These are phyloP conservation scores for Wickerhamomyces chaumierensis DNA, from an alignment of 805 yeast species.

Conservation along the genomic window DNA sequence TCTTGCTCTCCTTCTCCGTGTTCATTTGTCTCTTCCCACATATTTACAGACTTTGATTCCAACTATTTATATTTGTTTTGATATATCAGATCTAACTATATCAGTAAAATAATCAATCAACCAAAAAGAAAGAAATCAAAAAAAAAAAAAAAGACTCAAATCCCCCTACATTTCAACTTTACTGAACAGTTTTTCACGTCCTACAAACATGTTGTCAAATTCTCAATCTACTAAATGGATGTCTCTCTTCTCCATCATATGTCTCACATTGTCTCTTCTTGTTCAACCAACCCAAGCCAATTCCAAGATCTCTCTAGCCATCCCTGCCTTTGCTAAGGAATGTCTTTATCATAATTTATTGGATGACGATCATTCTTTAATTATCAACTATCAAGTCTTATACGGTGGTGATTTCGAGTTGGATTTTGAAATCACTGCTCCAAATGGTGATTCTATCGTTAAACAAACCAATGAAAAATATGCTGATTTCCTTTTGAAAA, in stretches of 20 bases:
- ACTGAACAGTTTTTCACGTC: no score
- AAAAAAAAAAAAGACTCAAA: no score
- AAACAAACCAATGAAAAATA: conserved; percentile 48
- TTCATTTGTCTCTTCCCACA: no score
- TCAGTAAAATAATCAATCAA: no score
- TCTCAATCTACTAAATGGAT: neutral
- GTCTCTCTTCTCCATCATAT: neutral
- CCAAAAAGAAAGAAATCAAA: no score
- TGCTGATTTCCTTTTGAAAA: conserved; percentile 49
- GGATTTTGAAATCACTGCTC: conserved; percentile 49
- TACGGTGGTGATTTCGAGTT: conserved; percentile 61
- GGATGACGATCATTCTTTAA: conserved; percentile 27
- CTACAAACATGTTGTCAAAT: no score
- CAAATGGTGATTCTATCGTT: conserved; percentile 36
- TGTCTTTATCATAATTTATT: conserved; percentile 28
- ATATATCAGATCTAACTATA: no score
- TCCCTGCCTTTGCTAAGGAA: conserved; percentile 29
- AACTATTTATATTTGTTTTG: no score
- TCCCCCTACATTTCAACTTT: no score
- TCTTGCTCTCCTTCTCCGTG: no score
- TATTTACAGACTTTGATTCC: no score
- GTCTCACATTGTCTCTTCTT: neutral
- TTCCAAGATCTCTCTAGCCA: conserved; percentile 14
- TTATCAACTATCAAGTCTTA: conserved; percentile 35
- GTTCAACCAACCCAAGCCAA: conserved; percentile 4